These are phyloP conservation scores for Globisporangium nagaii DNA, from an alignment of 352 stramenopile genomes.

Conservation along the genomic window DNA sequence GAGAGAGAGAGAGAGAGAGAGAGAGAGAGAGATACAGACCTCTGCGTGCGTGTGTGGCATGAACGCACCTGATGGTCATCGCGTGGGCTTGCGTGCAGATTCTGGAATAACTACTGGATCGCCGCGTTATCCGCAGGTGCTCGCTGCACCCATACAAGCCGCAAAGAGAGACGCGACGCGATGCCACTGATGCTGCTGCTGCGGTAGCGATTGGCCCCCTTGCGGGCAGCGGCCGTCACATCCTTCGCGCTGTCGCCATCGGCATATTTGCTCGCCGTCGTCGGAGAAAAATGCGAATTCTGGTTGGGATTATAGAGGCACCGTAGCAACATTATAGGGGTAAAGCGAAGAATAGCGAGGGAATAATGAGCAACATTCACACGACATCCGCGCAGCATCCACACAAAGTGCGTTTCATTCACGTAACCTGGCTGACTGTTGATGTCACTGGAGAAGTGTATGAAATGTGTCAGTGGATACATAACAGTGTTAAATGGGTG, in stretches of 20 bases:
- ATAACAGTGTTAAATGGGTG: no score
- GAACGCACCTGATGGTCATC: neutral
- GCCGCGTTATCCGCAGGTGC: neutral
- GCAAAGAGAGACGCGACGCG: neutral
- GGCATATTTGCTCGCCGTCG: neutral
- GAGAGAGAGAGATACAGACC: neutral
- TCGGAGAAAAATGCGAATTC: neutral
- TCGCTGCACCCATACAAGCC: neutral
- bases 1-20: neutral
- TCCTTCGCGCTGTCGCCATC: neutral
- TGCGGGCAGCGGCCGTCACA: no score
- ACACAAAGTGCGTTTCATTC: no score
- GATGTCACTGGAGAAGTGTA: no score
- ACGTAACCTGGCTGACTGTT: no score
- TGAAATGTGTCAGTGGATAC: no score
- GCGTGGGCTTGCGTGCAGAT: neutral
- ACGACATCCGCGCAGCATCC: no score
- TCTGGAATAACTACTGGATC: neutral
- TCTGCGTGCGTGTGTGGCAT: neutral
- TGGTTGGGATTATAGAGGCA: no score
- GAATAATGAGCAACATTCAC: no score
- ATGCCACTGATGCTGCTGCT: no score
- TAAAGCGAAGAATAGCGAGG: no score
- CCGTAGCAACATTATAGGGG: no score
- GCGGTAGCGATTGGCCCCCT: neutral